Conservation (phyloP, 768 basidiomycete genomes). For the Auriscalpium orientale region DNA sequence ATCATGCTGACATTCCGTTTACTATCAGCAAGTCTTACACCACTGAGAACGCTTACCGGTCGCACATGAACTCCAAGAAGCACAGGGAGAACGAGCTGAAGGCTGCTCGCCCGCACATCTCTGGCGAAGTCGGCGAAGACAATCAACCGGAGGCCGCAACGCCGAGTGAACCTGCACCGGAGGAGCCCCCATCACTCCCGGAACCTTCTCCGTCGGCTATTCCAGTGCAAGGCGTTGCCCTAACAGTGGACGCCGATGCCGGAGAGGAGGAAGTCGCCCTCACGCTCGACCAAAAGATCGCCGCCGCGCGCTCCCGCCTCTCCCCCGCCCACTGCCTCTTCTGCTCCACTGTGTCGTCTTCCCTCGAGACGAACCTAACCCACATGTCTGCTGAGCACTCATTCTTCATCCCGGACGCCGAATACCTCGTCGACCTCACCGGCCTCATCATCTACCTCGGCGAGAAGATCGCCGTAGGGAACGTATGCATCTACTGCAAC, state of each 20-base stretch:
- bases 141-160: neutral
- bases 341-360: slow-evolving; percentile 48
- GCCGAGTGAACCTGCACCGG: neutral
- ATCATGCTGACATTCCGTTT: neutral
- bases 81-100: slow-evolving; percentile 75
- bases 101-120: slow-evolving; percentile 23
- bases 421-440: slow-evolving; percentile 76
- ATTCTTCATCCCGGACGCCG: slow-evolving; percentile 93
- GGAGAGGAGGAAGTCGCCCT: slow-evolving; percentile 41
- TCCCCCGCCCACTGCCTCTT: slow-evolving; percentile 76
- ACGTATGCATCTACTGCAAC: slow-evolving; percentile 89
- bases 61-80: slow-evolving; percentile 84
- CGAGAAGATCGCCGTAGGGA: slow-evolving; percentile 89
- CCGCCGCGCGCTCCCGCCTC: slow-evolving; percentile 57
- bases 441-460: slow-evolving; percentile 84
- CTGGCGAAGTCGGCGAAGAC: slow-evolving; percentile 4
- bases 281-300: slow-evolving; percentile 69
- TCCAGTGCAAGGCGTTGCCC: slow-evolving; percentile 14
- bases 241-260: slow-evolving; percentile 29
- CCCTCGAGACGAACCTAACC: slow-evolving; percentile 58
- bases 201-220: neutral
- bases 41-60: slow-evolving; percentile 80
- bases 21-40: slow-evolving; percentile 74
- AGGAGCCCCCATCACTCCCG: neutral
- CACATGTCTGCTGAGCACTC: slow-evolving; percentile 90